phyloP scores from a whole-genome alignment of 257 asterid species.

The Cruciata laevipes region DNA sequence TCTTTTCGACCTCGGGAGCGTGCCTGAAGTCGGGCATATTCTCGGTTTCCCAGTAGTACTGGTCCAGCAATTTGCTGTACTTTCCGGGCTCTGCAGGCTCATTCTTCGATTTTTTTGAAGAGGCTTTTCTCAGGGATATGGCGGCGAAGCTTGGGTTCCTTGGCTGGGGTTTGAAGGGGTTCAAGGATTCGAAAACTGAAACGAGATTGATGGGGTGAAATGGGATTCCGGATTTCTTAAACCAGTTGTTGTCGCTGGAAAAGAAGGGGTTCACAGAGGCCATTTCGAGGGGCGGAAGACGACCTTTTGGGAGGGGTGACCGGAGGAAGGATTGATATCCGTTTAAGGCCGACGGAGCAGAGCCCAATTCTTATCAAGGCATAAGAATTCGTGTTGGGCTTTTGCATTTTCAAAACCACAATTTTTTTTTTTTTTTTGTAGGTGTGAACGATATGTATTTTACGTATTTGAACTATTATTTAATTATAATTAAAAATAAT shows the following conservation, averaged over 20 bases:
- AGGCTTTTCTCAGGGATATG: conserved; percentile 40
- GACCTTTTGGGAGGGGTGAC: neutral
- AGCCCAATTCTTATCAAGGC: neutral
- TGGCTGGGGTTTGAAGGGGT: conserved; percentile 43
- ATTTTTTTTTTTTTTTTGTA: too few species aligned
- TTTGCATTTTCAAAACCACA: too few species aligned
- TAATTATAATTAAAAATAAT: too few species aligned
- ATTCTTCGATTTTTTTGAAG: conserved; percentile 37
- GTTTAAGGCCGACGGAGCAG: neutral
- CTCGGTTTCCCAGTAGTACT: conserved; percentile 82
- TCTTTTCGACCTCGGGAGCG: conserved; percentile 64
- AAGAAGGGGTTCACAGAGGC: conserved; percentile 49
- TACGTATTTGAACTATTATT: too few species aligned
- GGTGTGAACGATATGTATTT: too few species aligned
- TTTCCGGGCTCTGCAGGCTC: conserved; percentile 46
- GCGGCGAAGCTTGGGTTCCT: conserved; percentile 61
- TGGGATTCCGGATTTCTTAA: conserved; percentile 47
- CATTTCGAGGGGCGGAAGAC: conserved; percentile 28
- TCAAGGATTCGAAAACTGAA: conserved; percentile 23
- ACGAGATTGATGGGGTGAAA: conserved; percentile 47
- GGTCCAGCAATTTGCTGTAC: conserved; percentile 59
- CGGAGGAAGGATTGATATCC: neutral
- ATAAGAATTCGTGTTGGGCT: neutral
- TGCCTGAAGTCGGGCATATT: conserved; percentile 73
- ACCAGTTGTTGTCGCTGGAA: conserved; percentile 59